These are phyloP conservation scores for Citrus inodora DNA, from an alignment of 345 rosid species.

Conservation along the genomic window DNA sequence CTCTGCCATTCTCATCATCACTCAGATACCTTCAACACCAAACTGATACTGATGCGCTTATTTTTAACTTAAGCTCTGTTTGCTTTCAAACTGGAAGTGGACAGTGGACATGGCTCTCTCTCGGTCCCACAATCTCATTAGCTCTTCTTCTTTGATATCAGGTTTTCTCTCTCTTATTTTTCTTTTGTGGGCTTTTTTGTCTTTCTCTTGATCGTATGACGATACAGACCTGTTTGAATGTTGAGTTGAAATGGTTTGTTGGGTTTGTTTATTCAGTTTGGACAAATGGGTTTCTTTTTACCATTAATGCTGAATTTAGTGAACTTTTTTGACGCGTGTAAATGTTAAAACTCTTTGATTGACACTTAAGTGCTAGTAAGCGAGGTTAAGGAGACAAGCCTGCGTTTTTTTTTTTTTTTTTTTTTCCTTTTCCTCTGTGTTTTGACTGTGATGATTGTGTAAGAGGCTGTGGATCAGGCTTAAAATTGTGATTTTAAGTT, in stretches of 20 bases:
- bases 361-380: neutral
- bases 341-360: neutral
- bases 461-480: neutral
- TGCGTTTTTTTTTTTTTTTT: neutral
- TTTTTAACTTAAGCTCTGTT: neutral
- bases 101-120: neutral
- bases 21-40: neutral
- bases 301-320: neutral
- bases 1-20: no score
- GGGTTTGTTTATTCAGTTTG: neutral
- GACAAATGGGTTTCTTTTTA: neutral
- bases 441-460: neutral
- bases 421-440: no score
- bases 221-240: neutral
- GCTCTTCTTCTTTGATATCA: neutral
- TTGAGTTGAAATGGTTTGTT: neutral
- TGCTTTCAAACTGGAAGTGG: neutral
- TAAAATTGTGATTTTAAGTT: neutral
- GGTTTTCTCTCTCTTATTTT: conserved; percentile 1
- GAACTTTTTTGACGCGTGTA: neutral
- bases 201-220: neutral
- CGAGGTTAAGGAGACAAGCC: neutral
- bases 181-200: neutral
- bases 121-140: neutral
- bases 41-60: neutral